These are phyloP conservation scores for Silene conica DNA, from an alignment of 148 eudicot genomes.

Conservation along the genomic window DNA sequence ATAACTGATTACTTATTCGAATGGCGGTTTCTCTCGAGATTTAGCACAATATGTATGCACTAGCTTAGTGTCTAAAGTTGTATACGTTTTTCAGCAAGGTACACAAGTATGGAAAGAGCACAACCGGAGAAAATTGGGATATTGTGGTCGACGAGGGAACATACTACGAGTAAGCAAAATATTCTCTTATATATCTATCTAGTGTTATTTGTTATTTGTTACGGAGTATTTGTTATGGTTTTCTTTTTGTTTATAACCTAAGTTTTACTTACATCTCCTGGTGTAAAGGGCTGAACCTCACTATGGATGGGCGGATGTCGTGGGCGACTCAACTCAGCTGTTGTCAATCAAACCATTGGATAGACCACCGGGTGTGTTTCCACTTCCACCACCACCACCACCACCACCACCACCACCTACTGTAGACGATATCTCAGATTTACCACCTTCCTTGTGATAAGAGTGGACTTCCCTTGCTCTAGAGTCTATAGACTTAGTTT, in stretches of 20 bases:
- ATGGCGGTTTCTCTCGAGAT: too few relatives aligned
- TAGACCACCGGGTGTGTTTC: slow-evolving; percentile 84
- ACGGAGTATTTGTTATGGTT: neutral
- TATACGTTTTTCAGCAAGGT: slow-evolving; percentile 54
- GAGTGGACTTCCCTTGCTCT: neutral
- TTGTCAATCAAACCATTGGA: slow-evolving; percentile 78
- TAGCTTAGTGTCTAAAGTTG: neutral
- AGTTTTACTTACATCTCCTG: neutral
- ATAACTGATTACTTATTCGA: too few relatives aligned
- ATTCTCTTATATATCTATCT: neutral
- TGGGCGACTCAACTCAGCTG: slow-evolving; percentile 86
- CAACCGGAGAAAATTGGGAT: slow-evolving; percentile 97
- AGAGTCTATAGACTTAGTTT: neutral
- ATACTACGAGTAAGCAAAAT: slow-evolving; percentile 71
- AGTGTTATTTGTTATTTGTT: neutral
- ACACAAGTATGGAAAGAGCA: slow-evolving; percentile 95
- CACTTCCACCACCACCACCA: slow-evolving; percentile 41
- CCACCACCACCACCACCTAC: slow-evolving; percentile 27
- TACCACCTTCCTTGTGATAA: slow-evolving; percentile 27
- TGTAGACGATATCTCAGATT: slow-evolving; percentile 31
- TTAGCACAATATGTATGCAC: neutral
- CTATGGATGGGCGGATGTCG: slow-evolving; percentile 98
- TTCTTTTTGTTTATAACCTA: neutral
- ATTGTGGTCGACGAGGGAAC: slow-evolving; percentile 92
- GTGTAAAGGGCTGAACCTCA: slow-evolving; percentile 82